Percentiles rank a stretch among this genome's conserved stretches.
These are phyloP conservation scores for Ophidiomyces ophidiicola DNA, from an alignment of 2,329 filamentous ascomycete genomes.

Conservation along the genomic window DNA sequence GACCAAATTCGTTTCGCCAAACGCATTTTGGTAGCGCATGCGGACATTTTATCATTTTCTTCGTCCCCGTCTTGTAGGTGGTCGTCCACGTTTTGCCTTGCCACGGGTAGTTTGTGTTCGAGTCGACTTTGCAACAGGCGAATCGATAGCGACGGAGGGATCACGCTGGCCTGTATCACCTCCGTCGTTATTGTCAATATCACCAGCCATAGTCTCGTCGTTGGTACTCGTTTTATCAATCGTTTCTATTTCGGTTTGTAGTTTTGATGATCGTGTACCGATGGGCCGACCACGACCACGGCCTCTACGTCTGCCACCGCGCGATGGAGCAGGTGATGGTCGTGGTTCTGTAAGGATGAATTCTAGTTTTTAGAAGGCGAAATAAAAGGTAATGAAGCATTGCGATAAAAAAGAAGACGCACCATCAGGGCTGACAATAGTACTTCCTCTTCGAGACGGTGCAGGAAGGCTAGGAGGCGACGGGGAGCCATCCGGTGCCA, in stretches of 20 bases:
- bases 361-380: neutral
- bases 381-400: neutral
- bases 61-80: conserved; percentile 27
- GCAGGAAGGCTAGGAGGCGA: conserved; percentile 28
- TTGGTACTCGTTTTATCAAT: conserved; percentile 24
- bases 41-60: conserved; percentile 20
- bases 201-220: conserved; percentile 32
- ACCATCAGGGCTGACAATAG: conserved; percentile 39
- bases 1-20: too few relatives aligned
- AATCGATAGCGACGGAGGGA: conserved; percentile 27
- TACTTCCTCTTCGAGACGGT: conserved; percentile 34
- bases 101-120: conserved; percentile 26
- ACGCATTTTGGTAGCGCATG: too few relatives aligned
- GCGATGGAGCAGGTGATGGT: conserved; percentile 33
- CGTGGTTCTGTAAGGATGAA: conserved; percentile 26
- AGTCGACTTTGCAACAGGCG: conserved; percentile 26
- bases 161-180: conserved; percentile 29
- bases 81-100: conserved; percentile 22
- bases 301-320: conserved; percentile 26
- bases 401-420: conserved; percentile 13
- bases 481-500: conserved; percentile 33
- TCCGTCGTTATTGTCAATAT: conserved; percentile 30
- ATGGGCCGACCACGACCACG: conserved; percentile 26
- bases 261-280: conserved; percentile 28
- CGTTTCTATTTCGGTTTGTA: conserved; percentile 30